phyloP scores from a whole-genome alignment of 176 grass and related monocot genomes.

The Zoysia japonica region DNA sequence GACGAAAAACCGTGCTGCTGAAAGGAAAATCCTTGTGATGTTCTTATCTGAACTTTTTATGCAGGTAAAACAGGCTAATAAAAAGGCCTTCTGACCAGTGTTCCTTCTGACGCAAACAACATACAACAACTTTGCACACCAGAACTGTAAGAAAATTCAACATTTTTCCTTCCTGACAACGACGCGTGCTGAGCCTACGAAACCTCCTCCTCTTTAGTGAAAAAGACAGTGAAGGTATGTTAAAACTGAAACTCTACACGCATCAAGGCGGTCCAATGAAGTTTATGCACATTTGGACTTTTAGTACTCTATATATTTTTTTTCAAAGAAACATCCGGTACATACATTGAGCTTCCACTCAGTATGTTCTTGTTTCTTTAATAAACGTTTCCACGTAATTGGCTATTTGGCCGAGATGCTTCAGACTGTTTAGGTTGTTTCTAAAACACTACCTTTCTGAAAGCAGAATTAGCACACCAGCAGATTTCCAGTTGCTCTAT shows the following conservation, averaged over 20 bases:
- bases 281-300: conserved; percentile 8
- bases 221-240: conserved; percentile 4
- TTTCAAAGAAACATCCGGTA: neutral
- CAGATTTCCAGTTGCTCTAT: too few species aligned
- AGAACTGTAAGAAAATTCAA: conserved; percentile 13
- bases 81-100: neutral
- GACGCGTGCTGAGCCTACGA: conserved; percentile 5
- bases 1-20: neutral
- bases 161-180: conserved; percentile 20
- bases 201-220: conserved; percentile 4
- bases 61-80: neutral
- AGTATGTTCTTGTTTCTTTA: neutral
- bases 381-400: too few species aligned
- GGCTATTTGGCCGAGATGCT: neutral
- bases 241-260: neutral
- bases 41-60: neutral
- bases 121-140: neutral
- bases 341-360: neutral
- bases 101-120: neutral
- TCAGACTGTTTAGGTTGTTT: neutral
- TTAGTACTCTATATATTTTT: neutral
- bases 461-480: neutral
- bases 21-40: neutral
- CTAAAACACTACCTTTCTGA: neutral
- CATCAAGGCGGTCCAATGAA: conserved; percentile 8